Percentiles rank a stretch among this genome's conserved stretches.
Evolutionary conservation across 2,329 filamentous ascomycete species (phyloP).

Genomic region (Huntiella abstrusa): DNA sequence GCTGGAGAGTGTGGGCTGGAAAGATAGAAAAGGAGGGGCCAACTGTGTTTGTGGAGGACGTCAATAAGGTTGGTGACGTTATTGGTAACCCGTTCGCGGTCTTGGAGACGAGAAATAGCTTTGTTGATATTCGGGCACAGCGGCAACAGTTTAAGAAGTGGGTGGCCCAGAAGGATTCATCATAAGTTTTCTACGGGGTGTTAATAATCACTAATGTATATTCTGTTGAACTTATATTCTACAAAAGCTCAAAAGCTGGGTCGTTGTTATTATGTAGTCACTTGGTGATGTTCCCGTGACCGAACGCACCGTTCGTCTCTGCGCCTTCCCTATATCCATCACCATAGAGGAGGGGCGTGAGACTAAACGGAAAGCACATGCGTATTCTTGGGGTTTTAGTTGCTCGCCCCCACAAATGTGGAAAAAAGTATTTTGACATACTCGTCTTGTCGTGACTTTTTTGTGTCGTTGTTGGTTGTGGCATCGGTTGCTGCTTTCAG

Average conservation of each 20-base stretch:
- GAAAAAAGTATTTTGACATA: no score
- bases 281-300: neutral
- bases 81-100: conserved; percentile 61
- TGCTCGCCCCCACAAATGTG: no score
- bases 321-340: neutral
- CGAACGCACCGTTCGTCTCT: neutral
- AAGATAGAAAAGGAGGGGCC: conserved; percentile 57
- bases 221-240: neutral
- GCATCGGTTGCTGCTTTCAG: no score
- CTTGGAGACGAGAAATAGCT: conserved; percentile 65
- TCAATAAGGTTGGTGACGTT: conserved; percentile 52
- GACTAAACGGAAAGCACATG: no score
- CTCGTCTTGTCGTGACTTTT: no score
- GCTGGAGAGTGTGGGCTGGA: conserved; percentile 65
- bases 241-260: no score
- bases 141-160: conserved; percentile 63
- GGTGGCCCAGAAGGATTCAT: conserved; percentile 27
- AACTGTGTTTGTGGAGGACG: conserved; percentile 37
- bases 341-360: no score
- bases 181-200: neutral
- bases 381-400: no score
- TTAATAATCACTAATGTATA: neutral
- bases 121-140: conserved; percentile 72
- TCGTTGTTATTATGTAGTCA: no score
- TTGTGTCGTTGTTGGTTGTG: no score